Percentiles rank a stretch among this genome's conserved stretches.
Conservation (phyloP, 1,139 yeast species). For the Hansenula lynferdii region DNA sequence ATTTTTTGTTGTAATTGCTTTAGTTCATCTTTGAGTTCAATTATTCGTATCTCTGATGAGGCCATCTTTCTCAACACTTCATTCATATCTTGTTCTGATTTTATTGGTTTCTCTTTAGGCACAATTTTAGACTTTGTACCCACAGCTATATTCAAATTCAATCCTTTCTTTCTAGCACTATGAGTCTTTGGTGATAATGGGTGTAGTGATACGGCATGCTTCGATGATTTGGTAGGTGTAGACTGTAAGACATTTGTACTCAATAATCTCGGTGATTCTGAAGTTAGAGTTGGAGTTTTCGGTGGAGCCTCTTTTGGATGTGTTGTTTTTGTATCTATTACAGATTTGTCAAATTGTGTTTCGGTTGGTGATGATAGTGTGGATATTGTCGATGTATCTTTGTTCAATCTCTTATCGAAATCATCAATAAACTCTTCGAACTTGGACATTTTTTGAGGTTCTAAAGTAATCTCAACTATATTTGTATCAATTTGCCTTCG, state of each 20-base stretch:
- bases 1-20: constrained; percentile 25
- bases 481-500: neutral
- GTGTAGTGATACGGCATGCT: constrained; percentile 18
- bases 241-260: constrained; percentile 5
- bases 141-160: constrained; percentile 14
- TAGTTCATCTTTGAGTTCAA: constrained; percentile 50
- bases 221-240: constrained; percentile 21
- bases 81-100: constrained; percentile 32
- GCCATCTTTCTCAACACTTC: constrained; percentile 56
- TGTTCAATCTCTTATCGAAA: constrained; percentile 19
- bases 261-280: constrained; percentile 15
- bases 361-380: constrained; percentile 11
- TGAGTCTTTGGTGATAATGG: constrained; percentile 9
- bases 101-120: neutral
- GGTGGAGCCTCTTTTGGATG: neutral
- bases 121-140: constrained; percentile 4
- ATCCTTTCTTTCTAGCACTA: constrained; percentile 8
- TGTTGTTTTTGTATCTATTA: neutral
- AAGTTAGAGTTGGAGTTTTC: neutral
- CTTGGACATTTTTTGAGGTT: constrained; percentile 5
- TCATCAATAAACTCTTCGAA: constrained; percentile 22
- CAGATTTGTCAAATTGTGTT: neutral
- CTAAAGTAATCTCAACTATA: neutral
- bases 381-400: constrained; percentile 20
- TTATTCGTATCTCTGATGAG: constrained; percentile 55